These are phyloP conservation scores for Clonostachys solani DNA, from an alignment of 2,329 filamentous ascomycete genomes.

Conservation along the genomic window DNA sequence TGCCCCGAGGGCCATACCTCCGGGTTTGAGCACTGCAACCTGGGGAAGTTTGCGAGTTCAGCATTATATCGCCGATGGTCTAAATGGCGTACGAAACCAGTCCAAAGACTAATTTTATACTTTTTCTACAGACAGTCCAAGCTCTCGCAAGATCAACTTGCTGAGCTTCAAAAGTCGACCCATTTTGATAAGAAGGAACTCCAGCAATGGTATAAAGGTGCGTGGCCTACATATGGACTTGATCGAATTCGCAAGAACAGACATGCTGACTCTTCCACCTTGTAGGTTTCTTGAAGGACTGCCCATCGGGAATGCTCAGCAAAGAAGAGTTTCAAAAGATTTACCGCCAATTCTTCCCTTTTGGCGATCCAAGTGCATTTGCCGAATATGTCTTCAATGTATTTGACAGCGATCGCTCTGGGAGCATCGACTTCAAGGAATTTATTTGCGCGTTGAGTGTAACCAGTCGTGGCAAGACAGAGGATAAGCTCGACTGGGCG, in stretches of 20 bases:
- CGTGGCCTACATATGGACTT: slow-evolving; percentile 15
- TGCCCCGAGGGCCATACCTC: too few relatives aligned
- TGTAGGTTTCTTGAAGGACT: slow-evolving; percentile 94
- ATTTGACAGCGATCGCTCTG: slow-evolving; percentile 95
- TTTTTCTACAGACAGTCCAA: slow-evolving; percentile 82
- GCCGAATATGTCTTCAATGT: slow-evolving; percentile 99
- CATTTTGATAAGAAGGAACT: slow-evolving; percentile 99
- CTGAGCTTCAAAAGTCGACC: slow-evolving; percentile 91
- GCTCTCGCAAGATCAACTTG: slow-evolving; percentile 92
- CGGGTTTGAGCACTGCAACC: not conserved
- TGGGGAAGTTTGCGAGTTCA: too few relatives aligned
- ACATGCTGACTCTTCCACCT: not conserved
- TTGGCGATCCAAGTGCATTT: slow-evolving; percentile 94
- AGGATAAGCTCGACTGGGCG: slow-evolving; percentile 98
- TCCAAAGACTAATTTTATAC: not conserved
- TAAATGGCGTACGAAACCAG: too few relatives aligned
- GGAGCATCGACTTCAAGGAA: slow-evolving; percentile 98
- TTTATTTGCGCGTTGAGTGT: slow-evolving; percentile 98
- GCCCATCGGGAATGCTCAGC: slow-evolving; percentile 91
- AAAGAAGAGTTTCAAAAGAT: slow-evolving; percentile 99
- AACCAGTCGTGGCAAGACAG: slow-evolving; percentile 96
- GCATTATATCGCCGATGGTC: not conserved
- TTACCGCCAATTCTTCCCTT: slow-evolving; percentile 98
- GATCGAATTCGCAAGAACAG: not conserved
- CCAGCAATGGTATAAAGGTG: slow-evolving; percentile 99